Evolutionary conservation across 306 rosid species (phyloP).

Genomic region (Biancaea sappan): DNA sequence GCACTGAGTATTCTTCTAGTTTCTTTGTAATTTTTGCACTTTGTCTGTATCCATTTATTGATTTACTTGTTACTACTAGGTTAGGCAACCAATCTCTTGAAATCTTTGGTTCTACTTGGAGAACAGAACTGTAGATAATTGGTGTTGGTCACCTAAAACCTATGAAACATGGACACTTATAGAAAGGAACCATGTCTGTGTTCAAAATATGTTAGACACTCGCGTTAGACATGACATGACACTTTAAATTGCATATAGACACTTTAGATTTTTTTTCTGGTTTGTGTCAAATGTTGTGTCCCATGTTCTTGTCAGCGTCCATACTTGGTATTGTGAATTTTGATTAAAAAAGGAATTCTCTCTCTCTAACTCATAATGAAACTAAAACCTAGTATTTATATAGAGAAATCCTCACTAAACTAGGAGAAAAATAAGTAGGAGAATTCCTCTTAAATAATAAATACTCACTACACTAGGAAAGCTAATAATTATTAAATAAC

Average conservation of each 20-base stretch:
- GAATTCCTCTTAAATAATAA: too few relatives aligned
- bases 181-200: too few relatives aligned
- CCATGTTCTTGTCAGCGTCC: not conserved
- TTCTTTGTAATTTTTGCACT: not conserved
- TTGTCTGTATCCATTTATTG: constrained; percentile 25
- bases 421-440: too few relatives aligned
- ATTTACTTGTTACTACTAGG: constrained; percentile 26
- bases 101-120: constrained; percentile 24
- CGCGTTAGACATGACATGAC: not conserved
- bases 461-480: too few relatives aligned
- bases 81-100: constrained; percentile 4
- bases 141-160: not conserved
- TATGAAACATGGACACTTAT: too few relatives aligned
- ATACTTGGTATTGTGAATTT: too few relatives aligned
- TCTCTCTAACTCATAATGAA: too few relatives aligned
- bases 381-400: too few relatives aligned
- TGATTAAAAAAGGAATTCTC: too few relatives aligned
- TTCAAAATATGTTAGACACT: too few relatives aligned
- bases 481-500: too few relatives aligned
- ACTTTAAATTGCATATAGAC: not conserved
- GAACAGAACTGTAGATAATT: constrained; percentile 6
- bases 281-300: not conserved
- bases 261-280: not conserved
- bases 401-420: too few relatives aligned
- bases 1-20: constrained; percentile 21